phyloP scores from a whole-genome alignment of 176 grass and related monocot genomes.

The Bromus sterilis region DNA sequence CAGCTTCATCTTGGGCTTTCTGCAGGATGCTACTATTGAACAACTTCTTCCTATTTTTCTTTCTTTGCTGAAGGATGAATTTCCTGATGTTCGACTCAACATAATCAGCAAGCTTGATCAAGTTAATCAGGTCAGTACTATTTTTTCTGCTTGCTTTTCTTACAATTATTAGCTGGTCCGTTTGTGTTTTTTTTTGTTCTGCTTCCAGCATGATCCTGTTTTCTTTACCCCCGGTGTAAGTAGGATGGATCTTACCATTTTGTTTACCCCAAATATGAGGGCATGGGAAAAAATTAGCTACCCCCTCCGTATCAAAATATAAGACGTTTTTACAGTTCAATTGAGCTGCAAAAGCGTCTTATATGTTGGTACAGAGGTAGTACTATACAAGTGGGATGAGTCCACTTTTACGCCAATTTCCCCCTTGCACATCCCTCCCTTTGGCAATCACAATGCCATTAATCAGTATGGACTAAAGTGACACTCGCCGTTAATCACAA shows the following conservation, averaged over 20 bases:
- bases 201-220: neutral
- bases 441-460: neutral
- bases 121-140: conserved; percentile 69
- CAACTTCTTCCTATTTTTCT: conserved; percentile 99
- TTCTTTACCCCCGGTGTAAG: neutral
- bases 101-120: conserved; percentile 99
- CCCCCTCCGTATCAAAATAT: too few relatives aligned
- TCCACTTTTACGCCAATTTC: neutral
- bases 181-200: neutral
- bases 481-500: neutral
- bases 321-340: too few relatives aligned
- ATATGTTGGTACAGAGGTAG: too few relatives aligned
- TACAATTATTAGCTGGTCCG: neutral
- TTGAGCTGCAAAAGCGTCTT: too few relatives aligned
- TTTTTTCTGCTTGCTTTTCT: neutral
- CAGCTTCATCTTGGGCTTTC: neutral
- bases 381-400: neutral
- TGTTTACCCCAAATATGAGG: neutral
- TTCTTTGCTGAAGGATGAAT: conserved; percentile 93
- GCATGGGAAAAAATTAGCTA: neutral
- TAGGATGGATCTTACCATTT: neutral
- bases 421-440: neutral
- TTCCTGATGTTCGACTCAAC: conserved; percentile 96
- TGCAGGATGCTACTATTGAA: conserved; percentile 77
- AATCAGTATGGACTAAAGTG: neutral